phyloP scores from a whole-genome alignment of 805 yeast species.

The Ogataea ramenticola region DNA sequence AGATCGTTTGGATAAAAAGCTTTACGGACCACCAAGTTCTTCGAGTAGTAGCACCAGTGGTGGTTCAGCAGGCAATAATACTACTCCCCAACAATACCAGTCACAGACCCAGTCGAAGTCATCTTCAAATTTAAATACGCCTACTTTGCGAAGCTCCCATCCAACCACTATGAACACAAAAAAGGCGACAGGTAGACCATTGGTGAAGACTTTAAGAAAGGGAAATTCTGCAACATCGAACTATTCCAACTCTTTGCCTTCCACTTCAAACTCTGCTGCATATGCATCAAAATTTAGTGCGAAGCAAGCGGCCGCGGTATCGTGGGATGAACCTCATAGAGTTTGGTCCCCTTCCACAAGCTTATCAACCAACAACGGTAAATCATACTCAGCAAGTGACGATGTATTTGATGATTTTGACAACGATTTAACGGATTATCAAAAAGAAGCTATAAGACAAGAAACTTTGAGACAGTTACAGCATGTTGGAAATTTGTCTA shows the following conservation, averaged over 20 bases:
- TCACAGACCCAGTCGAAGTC: constrained; percentile 1
- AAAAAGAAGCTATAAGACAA: constrained; percentile 10
- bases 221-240: not conserved
- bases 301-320: constrained; percentile 27
- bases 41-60: not conserved
- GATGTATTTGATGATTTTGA: constrained; percentile 22
- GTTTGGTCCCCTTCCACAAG: constrained; percentile 31
- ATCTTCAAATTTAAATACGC: constrained; percentile 13
- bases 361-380: constrained; percentile 12
- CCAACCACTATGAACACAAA: constrained; percentile 22
- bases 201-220: constrained; percentile 14
- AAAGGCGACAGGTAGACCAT: constrained; percentile 11
- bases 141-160: constrained; percentile 21
- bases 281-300: constrained; percentile 16
- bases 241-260: not conserved
- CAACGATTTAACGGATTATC: constrained; percentile 7
- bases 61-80: not conserved
- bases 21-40: constrained; percentile 4
- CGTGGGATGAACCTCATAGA: constrained; percentile 12
- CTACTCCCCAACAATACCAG: not conserved
- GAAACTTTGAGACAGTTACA: constrained; percentile 22
- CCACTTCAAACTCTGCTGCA: not conserved
- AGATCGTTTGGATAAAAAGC: constrained; percentile 24
- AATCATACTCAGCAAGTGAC: constrained; percentile 17
- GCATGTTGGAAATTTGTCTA: constrained; percentile 15